A percentile compares a stretch with the other conserved stretches of the same genome.
These are phyloP conservation scores for Teunomyces barrocoloradensis DNA, from an alignment of 805 yeast species.

Conservation along the genomic window DNA sequence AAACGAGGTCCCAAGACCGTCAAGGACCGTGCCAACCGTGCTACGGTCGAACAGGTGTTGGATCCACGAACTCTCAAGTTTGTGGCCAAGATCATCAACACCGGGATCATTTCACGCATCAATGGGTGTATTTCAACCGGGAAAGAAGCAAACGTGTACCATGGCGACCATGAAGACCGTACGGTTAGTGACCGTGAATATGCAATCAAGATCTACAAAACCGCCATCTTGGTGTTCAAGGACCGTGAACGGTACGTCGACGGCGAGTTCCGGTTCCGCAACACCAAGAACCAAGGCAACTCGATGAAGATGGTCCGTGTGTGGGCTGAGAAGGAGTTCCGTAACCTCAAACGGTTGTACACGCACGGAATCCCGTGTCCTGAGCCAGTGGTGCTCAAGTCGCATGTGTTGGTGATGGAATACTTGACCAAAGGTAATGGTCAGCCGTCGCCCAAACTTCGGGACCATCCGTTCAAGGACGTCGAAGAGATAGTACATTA, in stretches of 20 bases:
- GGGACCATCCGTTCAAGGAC: conserved; percentile 74
- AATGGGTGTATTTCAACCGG: conserved; percentile 97
- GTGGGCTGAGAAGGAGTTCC: conserved; percentile 98
- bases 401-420: conserved; percentile 94
- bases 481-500: conserved; percentile 62
- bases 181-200: conserved; percentile 38
- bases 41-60: conserved; percentile 94
- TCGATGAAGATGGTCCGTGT: conserved; percentile 96
- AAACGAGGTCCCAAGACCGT: conserved; percentile 57
- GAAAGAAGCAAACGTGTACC: conserved; percentile 96
- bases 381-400: conserved; percentile 81
- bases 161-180: conserved; percentile 60
- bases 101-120: conserved; percentile 79
- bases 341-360: conserved; percentile 83
- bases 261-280: conserved; percentile 92
- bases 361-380: conserved; percentile 88
- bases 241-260: conserved; percentile 95
- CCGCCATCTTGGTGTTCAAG: conserved; percentile 94
- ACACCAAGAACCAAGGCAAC: conserved; percentile 79
- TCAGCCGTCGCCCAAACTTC: conserved; percentile 86
- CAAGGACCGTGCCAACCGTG: conserved; percentile 87
- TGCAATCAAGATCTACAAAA: conserved; percentile 93
- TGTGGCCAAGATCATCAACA: conserved; percentile 73
- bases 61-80: conserved; percentile 92
- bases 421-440: conserved; percentile 77